A percentile compares a stretch with the other conserved stretches of the same genome.
These are phyloP conservation scores for Cenchrus purpureus DNA, from an alignment of 176 grass and related monocot species.

Conservation along the genomic window DNA sequence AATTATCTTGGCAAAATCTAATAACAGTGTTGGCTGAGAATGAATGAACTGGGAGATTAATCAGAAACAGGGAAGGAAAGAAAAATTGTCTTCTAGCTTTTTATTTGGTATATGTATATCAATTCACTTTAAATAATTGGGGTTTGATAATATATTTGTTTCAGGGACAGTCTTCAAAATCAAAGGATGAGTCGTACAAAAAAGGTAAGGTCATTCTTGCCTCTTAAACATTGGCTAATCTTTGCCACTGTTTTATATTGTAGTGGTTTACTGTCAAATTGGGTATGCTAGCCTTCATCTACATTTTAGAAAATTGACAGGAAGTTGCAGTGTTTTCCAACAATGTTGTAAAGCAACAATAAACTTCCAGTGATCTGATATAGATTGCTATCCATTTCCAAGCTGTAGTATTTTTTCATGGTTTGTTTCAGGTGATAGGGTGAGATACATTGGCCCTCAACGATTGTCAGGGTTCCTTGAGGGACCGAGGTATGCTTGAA, in stretches of 20 bases:
- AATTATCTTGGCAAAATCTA: neutral
- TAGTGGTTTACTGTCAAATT: neutral
- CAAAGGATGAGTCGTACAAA: conserved; percentile 72
- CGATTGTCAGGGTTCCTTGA: conserved; percentile 42
- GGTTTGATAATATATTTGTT: conserved; percentile 31
- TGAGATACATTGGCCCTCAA: conserved; percentile 70
- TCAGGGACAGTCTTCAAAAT: conserved; percentile 83
- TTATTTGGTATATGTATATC: neutral
- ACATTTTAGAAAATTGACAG: neutral
- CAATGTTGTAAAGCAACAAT: conserved; percentile 31
- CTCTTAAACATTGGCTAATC: neutral
- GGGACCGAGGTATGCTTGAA: conserved; percentile 54
- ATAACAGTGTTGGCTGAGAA: neutral
- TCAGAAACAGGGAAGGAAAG: neutral
- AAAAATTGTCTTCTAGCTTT: neutral
- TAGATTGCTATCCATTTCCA: conserved; percentile 26
- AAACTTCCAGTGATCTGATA: conserved; percentile 22
- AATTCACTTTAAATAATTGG: conserved; percentile 19
- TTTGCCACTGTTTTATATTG: neutral
- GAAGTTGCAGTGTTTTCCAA: neutral
- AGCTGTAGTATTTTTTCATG: conserved; percentile 38
- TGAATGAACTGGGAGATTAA: neutral
- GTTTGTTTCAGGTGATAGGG: conserved; percentile 86
- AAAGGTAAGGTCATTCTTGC: conserved; percentile 43
- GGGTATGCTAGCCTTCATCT: conserved; percentile 20